phyloP scores from a whole-genome alignment of 1,139 yeast genomes.

The Fermentozyma sake region DNA sequence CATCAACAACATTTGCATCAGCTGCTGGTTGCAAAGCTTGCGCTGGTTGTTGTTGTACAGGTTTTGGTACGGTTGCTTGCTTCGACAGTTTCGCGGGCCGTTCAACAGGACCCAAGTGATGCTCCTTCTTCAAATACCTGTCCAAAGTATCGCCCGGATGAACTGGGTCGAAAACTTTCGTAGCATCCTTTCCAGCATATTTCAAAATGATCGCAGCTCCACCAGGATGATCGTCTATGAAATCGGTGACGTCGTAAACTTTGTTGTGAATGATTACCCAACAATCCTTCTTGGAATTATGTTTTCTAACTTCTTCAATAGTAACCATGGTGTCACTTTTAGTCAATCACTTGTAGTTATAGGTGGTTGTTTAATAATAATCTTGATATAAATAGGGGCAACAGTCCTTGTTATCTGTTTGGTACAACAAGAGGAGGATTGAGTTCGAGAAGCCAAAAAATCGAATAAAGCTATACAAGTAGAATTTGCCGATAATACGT shows the following conservation, averaged over 20 bases:
- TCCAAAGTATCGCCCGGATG: slow-evolving; percentile 79
- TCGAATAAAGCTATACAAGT: too few species aligned
- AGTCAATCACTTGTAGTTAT: too few species aligned
- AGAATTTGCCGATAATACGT: too few species aligned
- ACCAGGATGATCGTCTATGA: slow-evolving; percentile 51
- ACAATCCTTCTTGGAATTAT: slow-evolving; percentile 40
- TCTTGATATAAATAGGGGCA: too few species aligned
- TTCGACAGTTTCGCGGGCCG: slow-evolving; percentile 4
- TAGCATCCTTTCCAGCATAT: slow-evolving; percentile 58
- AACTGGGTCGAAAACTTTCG: slow-evolving; percentile 63
- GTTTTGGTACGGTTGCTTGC: slow-evolving; percentile 1
- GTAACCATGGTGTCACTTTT: too few species aligned
- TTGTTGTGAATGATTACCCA: slow-evolving; percentile 54
- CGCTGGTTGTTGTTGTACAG: slow-evolving; percentile 1
- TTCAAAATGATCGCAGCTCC: slow-evolving; percentile 49
- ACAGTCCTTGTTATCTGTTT: too few species aligned
- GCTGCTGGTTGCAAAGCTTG: slow-evolving; percentile 1
- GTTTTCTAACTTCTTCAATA: slow-evolving; percentile 33
- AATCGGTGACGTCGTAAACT: slow-evolving; percentile 48
- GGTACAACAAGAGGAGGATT: too few species aligned
- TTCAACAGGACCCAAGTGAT: slow-evolving; percentile 21
- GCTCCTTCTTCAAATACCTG: slow-evolving; percentile 32
- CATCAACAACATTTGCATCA: slow-evolving; percentile 28
- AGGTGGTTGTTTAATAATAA: too few species aligned
- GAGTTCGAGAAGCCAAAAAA: too few species aligned